Conservation (phyloP, 2,329 filamentous ascomycete genomes). For the Hymenoscyphus fructigenus region DNA sequence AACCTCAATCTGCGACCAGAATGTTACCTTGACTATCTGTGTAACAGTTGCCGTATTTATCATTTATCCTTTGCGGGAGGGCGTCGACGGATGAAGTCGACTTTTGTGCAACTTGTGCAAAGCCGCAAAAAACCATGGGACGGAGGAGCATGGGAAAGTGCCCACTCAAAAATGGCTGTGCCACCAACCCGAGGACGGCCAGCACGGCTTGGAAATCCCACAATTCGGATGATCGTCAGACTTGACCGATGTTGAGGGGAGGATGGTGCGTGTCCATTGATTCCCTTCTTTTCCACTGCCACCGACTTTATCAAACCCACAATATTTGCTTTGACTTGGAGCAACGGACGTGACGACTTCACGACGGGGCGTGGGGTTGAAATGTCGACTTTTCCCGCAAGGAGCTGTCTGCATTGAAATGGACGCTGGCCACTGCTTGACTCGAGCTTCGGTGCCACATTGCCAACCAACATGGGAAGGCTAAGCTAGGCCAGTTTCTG, state of each 20-base stretch:
- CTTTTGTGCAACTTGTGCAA: neutral
- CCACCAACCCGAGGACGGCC: slow-evolving; percentile 3
- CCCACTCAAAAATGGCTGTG: neutral
- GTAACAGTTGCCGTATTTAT: neutral
- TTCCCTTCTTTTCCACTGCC: slow-evolving; percentile 10
- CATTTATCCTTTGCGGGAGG: neutral
- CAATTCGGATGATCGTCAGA: slow-evolving; percentile 27
- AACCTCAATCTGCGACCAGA: neutral
- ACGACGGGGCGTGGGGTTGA: slow-evolving; percentile 10
- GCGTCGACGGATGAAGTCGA: neutral
- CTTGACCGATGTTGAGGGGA: slow-evolving; percentile 13
- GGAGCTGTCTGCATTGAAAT: neutral
- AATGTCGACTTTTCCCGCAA: neutral
- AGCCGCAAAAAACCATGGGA: neutral
- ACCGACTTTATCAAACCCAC: slow-evolving; percentile 6
- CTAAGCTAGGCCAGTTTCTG: neutral
- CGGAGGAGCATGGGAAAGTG: neutral
- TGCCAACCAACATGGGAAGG: neutral
- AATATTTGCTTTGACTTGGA: slow-evolving; percentile 5
- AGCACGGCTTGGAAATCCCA: slow-evolving; percentile 14
- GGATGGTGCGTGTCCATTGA: neutral
- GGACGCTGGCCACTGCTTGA: neutral
- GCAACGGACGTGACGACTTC: slow-evolving; percentile 12
- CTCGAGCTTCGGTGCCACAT: neutral
- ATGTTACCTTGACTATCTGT: neutral